These are phyloP conservation scores for Cicer pinnatifidum DNA, from an alignment of 306 rosid genomes.

Conservation along the genomic window DNA sequence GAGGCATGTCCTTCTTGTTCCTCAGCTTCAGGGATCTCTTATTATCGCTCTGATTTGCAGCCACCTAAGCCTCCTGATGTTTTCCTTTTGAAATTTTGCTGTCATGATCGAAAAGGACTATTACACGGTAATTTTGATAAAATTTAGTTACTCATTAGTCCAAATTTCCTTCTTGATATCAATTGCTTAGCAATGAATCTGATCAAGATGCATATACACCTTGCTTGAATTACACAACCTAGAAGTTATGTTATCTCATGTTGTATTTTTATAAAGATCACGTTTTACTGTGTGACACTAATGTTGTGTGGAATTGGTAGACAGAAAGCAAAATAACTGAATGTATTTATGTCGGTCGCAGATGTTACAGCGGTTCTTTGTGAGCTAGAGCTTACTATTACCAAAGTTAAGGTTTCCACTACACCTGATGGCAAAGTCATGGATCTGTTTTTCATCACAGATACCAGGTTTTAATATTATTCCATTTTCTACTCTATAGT, in stretches of 20 bases:
- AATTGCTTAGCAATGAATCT: not conserved
- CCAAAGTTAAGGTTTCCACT: slow-evolving; percentile 92
- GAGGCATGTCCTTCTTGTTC: slow-evolving; percentile 86
- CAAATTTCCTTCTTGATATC: not conserved
- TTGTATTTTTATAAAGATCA: slow-evolving; percentile 12
- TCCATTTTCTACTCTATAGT: slow-evolving; percentile 19
- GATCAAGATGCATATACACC: too few species aligned
- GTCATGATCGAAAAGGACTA: slow-evolving; percentile 79
- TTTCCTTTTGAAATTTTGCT: slow-evolving; percentile 76
- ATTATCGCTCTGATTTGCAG: slow-evolving; percentile 63
- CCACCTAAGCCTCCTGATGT: slow-evolving; percentile 77
- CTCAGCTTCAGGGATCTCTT: slow-evolving; percentile 84
- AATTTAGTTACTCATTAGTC: too few species aligned
- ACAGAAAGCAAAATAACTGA: slow-evolving; percentile 11
- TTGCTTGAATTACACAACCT: not conserved
- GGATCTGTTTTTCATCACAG: slow-evolving; percentile 92
- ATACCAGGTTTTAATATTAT: slow-evolving; percentile 66
- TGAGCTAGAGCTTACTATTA: slow-evolving; percentile 79
- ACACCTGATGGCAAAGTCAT: slow-evolving; percentile 95
- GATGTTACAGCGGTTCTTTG: slow-evolving; percentile 90
- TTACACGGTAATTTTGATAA: slow-evolving; percentile 68
- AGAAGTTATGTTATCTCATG: slow-evolving; percentile 4
- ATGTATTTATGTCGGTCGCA: slow-evolving; percentile 47
- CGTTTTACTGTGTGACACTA: not conserved
- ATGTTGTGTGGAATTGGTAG: slow-evolving; percentile 17